These are phyloP conservation scores for Suillus bovinus DNA, from an alignment of 768 basidiomycete species.

Conservation along the genomic window DNA sequence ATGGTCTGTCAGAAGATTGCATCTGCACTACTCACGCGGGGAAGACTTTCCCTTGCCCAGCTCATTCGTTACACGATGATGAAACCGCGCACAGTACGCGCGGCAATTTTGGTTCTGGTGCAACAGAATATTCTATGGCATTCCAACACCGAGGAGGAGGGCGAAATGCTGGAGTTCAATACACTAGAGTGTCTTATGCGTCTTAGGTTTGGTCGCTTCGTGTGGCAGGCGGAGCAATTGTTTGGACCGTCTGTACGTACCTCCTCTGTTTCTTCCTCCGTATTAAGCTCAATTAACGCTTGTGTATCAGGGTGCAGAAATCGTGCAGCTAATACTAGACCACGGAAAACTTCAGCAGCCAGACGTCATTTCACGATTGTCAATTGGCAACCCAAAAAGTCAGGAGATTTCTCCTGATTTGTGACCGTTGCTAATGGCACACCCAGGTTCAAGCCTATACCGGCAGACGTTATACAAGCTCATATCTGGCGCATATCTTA, in stretches of 20 bases:
- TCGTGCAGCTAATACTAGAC: constrained; percentile 75
- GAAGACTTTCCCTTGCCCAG: constrained; percentile 73
- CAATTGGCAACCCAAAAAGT: constrained; percentile 62
- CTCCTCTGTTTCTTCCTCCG: not conserved
- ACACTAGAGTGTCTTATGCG: constrained; percentile 80
- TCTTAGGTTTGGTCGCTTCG: constrained; percentile 80
- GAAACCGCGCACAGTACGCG: constrained; percentile 66
- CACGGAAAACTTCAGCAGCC: constrained; percentile 83
- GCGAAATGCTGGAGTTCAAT: constrained; percentile 81
- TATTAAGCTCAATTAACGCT: not conserved
- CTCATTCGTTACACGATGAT: constrained; percentile 69
- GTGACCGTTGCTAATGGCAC: constrained; percentile 20
- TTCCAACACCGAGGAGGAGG: constrained; percentile 66
- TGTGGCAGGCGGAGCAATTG: constrained; percentile 68
- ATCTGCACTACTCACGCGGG: constrained; percentile 72
- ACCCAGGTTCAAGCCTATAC: constrained; percentile 44
- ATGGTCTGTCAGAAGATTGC: constrained; percentile 59
- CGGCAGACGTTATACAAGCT: constrained; percentile 66
- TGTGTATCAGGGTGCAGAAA: constrained; percentile 62
- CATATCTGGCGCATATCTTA: constrained; percentile 72
- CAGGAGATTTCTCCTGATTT: constrained; percentile 19
- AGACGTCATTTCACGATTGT: constrained; percentile 60
- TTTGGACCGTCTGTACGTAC: constrained; percentile 69
- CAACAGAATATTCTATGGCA: constrained; percentile 96
- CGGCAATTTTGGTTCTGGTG: constrained; percentile 73